phyloP scores from a whole-genome alignment of 768 basidiomycete genomes.

The Suillus tomentosus region DNA sequence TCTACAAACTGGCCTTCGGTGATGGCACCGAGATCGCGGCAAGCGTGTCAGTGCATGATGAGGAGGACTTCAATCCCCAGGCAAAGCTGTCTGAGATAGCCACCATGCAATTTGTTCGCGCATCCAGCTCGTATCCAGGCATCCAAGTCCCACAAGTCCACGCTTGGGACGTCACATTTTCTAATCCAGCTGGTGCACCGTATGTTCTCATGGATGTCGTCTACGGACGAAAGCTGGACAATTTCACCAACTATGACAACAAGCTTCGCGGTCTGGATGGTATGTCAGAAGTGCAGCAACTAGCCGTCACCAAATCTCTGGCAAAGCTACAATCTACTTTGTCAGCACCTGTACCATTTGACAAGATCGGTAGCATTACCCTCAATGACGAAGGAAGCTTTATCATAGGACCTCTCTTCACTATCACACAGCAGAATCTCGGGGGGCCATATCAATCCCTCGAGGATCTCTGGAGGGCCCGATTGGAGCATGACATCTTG shows the following conservation, averaged over 20 bases:
- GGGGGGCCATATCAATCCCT: slow-evolving; percentile 2
- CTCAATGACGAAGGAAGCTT: background rate
- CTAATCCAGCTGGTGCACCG: background rate
- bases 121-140: background rate
- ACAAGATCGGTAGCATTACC: background rate
- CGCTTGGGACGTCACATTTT: background rate
- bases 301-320: background rate
- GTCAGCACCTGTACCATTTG: background rate
- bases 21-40: background rate
- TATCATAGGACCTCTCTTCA: background rate
- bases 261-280: background rate
- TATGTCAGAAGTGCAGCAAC: background rate
- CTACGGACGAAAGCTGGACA: background rate
- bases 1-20: background rate
- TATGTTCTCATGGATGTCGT: slow-evolving; percentile 7
- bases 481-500: slow-evolving; percentile 1
- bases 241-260: background rate
- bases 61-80: background rate
- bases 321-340: background rate
- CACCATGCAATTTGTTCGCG: background rate
- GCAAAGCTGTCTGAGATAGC: slow-evolving; percentile 5
- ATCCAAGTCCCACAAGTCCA: background rate
- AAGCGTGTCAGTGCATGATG: background rate
- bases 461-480: background rate
- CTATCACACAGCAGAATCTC: background rate